Conservation (phyloP, 2,329 filamentous ascomycete species). For the Colletotrichum cordylinicola region DNA sequence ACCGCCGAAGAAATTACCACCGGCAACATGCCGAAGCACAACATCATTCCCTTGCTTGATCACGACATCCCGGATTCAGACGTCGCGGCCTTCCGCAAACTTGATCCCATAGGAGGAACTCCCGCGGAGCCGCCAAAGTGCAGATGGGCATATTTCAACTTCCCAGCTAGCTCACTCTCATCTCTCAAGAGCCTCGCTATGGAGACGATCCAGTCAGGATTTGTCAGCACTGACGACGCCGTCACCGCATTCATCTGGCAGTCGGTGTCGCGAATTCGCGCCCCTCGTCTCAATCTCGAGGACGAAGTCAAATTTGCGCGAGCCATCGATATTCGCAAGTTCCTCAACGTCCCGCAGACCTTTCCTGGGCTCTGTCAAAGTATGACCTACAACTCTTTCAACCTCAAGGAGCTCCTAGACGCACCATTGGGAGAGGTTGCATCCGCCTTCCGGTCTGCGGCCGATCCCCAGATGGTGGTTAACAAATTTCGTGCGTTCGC, state of each 20-base stretch:
- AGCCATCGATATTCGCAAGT: constrained; percentile 52
- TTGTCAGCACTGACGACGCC: constrained; percentile 59
- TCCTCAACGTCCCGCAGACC: constrained; percentile 42
- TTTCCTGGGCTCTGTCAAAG: constrained; percentile 57
- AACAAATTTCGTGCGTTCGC: constrained; percentile 44
- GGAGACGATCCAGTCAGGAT: constrained; percentile 30
- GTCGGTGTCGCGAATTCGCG: constrained; percentile 44
- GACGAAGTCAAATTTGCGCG: constrained; percentile 40
- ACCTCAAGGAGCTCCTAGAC: constrained; percentile 32
- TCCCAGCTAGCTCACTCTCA: constrained; percentile 40
- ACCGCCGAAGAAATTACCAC: constrained; percentile 45
- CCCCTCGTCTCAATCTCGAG: constrained; percentile 33
- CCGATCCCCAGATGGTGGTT: constrained; percentile 40
- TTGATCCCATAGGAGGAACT: not conserved
- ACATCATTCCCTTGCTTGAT: constrained; percentile 45
- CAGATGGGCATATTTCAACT: constrained; percentile 50
- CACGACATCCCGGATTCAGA: constrained; percentile 38
- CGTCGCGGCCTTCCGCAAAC: constrained; percentile 23
- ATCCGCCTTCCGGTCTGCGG: constrained; percentile 38
- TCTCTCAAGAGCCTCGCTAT: constrained; percentile 45
- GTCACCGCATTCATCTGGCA: constrained; percentile 58
- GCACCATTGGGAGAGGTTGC: constrained; percentile 23
- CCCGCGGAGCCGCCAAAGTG: not conserved
- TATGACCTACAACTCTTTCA: constrained; percentile 44
- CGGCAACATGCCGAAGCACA: constrained; percentile 46